Conservation (phyloP, 306 rosid genomes). For the Vachellia pachyceras region DNA sequence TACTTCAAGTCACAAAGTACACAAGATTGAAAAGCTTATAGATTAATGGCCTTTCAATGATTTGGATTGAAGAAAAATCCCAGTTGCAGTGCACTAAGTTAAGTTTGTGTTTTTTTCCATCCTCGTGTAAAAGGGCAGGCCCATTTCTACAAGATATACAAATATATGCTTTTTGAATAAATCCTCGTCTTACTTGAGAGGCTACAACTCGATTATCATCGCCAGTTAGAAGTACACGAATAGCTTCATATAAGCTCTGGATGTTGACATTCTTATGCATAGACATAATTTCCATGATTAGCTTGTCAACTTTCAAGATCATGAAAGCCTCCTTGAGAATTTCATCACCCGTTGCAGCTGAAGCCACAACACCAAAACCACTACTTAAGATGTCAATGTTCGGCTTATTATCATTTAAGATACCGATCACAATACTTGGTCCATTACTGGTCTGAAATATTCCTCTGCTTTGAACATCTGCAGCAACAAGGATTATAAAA, state of each 20-base stretch:
- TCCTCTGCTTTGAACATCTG: conserved; percentile 85
- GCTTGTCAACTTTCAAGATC: conserved; percentile 83
- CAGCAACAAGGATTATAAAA: conserved; percentile 33
- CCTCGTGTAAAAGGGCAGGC: not conserved
- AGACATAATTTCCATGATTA: conserved; percentile 63
- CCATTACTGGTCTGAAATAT: conserved; percentile 67
- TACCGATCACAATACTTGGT: conserved; percentile 58
- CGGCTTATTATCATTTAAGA: conserved; percentile 51
- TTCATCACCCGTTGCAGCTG: conserved; percentile 83
- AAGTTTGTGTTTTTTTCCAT: conserved; percentile 11
- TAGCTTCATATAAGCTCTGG: conserved; percentile 71
- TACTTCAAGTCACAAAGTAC: conserved; percentile 15
- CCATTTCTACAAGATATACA: conserved; percentile 25
- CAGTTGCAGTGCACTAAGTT: conserved; percentile 5
- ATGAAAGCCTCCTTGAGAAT: conserved; percentile 74
- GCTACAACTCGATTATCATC: conserved; percentile 94
- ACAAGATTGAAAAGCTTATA: conserved; percentile 1
- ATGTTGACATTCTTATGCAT: conserved; percentile 47
- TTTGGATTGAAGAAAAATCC: conserved; percentile 8
- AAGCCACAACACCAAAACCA: conserved; percentile 80
- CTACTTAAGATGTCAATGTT: conserved; percentile 54
- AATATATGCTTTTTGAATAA: conserved; percentile 26
- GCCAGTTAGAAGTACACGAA: conserved; percentile 73
- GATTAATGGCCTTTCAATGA: conserved; percentile 16
- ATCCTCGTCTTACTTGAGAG: conserved; percentile 72